These are phyloP conservation scores for Naganishia randhawae DNA, from an alignment of 768 basidiomycete species.

Conservation along the genomic window DNA sequence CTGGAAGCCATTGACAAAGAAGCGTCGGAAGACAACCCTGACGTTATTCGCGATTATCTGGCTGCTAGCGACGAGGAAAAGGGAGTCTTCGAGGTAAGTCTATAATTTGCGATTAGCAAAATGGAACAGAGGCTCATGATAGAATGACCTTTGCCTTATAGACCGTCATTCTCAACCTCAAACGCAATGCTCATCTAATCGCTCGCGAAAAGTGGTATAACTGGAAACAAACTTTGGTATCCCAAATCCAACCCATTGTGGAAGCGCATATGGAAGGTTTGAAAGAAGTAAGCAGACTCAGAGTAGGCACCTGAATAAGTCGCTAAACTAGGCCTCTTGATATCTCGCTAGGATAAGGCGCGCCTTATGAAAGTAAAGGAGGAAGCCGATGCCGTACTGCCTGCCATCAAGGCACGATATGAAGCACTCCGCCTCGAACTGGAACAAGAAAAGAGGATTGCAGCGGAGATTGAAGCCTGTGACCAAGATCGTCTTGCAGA, in stretches of 20 bases:
- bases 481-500: slow-evolving; percentile 45
- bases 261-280: slow-evolving; percentile 34
- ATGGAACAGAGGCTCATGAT: not conserved
- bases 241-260: slow-evolving; percentile 39
- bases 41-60: slow-evolving; percentile 50
- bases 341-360: slow-evolving; percentile 37
- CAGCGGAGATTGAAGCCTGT: slow-evolving; percentile 44
- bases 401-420: slow-evolving; percentile 38
- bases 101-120: slow-evolving; percentile 28
- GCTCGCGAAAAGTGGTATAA: slow-evolving; percentile 48
- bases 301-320: not conserved
- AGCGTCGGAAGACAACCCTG: slow-evolving; percentile 38
- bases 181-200: slow-evolving; percentile 47
- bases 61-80: slow-evolving; percentile 48
- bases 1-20: slow-evolving; percentile 36
- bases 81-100: slow-evolving; percentile 48
- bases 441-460: slow-evolving; percentile 42
- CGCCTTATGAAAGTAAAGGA: slow-evolving; percentile 33
- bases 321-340: not conserved
- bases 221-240: slow-evolving; percentile 46
- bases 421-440: slow-evolving; percentile 44
- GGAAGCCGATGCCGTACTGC: slow-evolving; percentile 35
- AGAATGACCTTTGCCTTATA: slow-evolving; percentile 3
- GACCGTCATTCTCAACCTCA: slow-evolving; percentile 38
- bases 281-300: slow-evolving; percentile 38